These are phyloP conservation scores for Mucor mucedo DNA, from an alignment of 371 early-diverging fungal species.

Conservation along the genomic window DNA sequence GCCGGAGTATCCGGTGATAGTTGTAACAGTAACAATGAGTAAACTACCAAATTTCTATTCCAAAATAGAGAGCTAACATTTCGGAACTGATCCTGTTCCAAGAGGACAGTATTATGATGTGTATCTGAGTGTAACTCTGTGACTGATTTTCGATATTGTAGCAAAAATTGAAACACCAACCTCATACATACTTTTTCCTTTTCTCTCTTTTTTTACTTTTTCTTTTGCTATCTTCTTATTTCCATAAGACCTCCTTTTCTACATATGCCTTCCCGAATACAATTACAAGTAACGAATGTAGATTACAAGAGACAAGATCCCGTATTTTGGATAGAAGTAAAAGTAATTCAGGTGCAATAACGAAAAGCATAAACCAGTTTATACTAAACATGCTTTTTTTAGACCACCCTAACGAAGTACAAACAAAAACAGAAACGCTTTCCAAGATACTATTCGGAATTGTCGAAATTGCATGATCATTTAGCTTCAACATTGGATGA, in stretches of 20 bases:
- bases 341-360: constrained; percentile 25
- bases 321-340: constrained; percentile 54
- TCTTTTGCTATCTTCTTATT: not conserved
- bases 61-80: no score
- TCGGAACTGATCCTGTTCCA: no score
- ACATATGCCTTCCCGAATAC: constrained; percentile 1
- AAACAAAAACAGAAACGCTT: constrained; percentile 46
- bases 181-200: no score
- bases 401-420: constrained; percentile 49
- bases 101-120: no score
- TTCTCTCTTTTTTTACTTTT: not conserved
- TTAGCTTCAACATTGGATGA: constrained; percentile 41
- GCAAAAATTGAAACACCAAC: no score
- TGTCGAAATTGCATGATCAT: constrained; percentile 39
- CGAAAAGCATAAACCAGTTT: not conserved
- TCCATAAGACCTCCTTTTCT: no score
- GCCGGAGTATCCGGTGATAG: no score
- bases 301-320: constrained; percentile 55
- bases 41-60: no score
- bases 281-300: constrained; percentile 33
- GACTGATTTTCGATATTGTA: no score
- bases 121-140: no score
- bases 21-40: no score
- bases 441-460: constrained; percentile 51
- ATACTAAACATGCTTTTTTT: not conserved